phyloP scores from a whole-genome alignment of 352 stramenopile genomes.

The Phytopythium chamaehyphon region DNA sequence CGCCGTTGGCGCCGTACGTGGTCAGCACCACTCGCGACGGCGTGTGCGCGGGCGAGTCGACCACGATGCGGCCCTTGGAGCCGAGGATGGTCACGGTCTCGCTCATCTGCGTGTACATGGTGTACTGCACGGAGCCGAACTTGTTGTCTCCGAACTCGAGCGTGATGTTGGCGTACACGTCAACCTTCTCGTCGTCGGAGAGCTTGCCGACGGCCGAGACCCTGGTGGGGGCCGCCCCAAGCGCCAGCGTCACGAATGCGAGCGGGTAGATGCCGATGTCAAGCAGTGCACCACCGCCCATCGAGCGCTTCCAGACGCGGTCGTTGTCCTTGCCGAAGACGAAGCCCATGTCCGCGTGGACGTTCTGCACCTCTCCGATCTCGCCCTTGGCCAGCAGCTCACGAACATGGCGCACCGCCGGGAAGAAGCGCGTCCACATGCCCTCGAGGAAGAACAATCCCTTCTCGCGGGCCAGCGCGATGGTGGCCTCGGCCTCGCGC shows the following conservation, averaged over 20 bases:
- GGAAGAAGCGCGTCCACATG: constrained; percentile 88
- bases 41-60: constrained; percentile 35
- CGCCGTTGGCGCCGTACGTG: constrained; percentile 5
- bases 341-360: constrained; percentile 72
- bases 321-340: constrained; percentile 36
- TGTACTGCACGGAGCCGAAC: constrained; percentile 61
- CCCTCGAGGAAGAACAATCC: constrained; percentile 82
- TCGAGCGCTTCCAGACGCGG: constrained; percentile 60
- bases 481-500: constrained; percentile 65
- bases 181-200: constrained; percentile 6
- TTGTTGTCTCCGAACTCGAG: constrained; percentile 44
- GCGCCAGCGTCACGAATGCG: constrained; percentile 58
- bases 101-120: constrained; percentile 54
- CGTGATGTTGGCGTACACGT: constrained; percentile 24
- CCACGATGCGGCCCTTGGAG: constrained; percentile 55
- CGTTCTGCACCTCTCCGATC: constrained; percentile 68
- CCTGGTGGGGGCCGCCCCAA: constrained; percentile 41
- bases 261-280: constrained; percentile 81
- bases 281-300: constrained; percentile 71
- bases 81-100: constrained; percentile 70
- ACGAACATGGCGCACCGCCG: constrained; percentile 51
- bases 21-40: constrained; percentile 16
- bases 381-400: constrained; percentile 42
- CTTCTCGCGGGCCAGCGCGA: constrained; percentile 55
- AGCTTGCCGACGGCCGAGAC: constrained; percentile 23